Evolutionary conservation across 257 asterid genomes (phyloP), one percentile per base, ranked within the genome.

Genomic region (Oldenlandia corymbosa): DNA sequence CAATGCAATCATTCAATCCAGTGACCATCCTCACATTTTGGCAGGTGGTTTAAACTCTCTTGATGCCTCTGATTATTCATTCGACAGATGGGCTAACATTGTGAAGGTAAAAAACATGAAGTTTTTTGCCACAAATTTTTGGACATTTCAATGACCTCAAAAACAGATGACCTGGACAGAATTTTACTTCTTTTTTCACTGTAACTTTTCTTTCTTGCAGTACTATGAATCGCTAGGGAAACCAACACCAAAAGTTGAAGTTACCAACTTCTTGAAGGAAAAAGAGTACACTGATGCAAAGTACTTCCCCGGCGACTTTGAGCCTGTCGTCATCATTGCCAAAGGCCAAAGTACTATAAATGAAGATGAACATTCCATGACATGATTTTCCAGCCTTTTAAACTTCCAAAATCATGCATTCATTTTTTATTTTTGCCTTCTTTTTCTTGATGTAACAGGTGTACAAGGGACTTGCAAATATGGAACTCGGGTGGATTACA

Each of bases 401-500:
- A 45, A 10, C 7, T 45, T 1, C 20, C 16, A 45, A 21, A 45
- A 45, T 45, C 50, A 45, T 45, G 18, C 18, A 13, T 4, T 6
- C 48, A 11, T 43, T 45, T 49, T 21, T 46, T 59, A 54, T 68
- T 45, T 61, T 21, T 36, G n/a, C n/a, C n/a, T n/a, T n/a, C n/a
- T n/a, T n/a, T n/a, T n/a, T n/a, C n/a, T n/a, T n/a, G n/a, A n/a
- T 57, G 76, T n/a, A 55, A 52, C 74, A 91, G 96, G 86, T 73
- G 95, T 88, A 47, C 96, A 88, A 60, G 98, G 96, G 65, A 91
- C 98, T 4, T 91, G 98, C 82, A 91, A 91, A 70, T 88, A 88
- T 49, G 98, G 96, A 13, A 91, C 96, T 60, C 85, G 98, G 42
- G 95, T 88, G 18, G 96, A 91, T 58, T 91, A 88, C 73, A 83